These are phyloP conservation scores for Rhizopus stolonifer DNA, from an alignment of 371 early-diverging fungal genomes.

Conservation along the genomic window DNA sequence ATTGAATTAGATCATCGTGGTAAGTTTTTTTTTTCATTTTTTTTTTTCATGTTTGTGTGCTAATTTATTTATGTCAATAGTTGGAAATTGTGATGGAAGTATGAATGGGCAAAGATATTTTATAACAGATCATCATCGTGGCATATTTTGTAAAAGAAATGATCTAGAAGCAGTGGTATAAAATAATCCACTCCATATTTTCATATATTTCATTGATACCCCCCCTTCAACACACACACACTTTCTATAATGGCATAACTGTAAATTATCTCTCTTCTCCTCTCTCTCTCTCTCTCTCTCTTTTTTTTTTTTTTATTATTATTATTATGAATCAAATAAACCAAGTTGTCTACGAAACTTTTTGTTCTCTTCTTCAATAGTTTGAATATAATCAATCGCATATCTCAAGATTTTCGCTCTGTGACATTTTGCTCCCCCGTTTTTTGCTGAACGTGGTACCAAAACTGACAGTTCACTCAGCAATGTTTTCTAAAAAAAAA, in stretches of 20 bases:
- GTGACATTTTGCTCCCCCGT: slow-evolving; percentile 27
- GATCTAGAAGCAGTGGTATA: slow-evolving; percentile 27
- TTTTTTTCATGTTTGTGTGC: too few species aligned
- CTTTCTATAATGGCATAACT: too few species aligned
- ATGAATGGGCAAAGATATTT: slow-evolving; percentile 27
- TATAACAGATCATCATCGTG: slow-evolving; percentile 30
- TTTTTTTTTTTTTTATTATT: background rate
- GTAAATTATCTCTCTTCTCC: background rate
- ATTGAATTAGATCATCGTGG: slow-evolving; percentile 37
- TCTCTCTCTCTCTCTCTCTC: too few species aligned
- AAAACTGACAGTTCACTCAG: slow-evolving; percentile 21
- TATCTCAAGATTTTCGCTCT: slow-evolving; percentile 24
- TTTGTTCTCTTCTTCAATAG: slow-evolving; percentile 19
- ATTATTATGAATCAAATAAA: background rate
- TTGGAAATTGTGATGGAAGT: slow-evolving; percentile 33
- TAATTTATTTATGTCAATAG: too few species aligned
- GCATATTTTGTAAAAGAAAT: slow-evolving; percentile 24
- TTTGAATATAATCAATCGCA: slow-evolving; percentile 28
- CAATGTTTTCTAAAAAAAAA: slow-evolving; percentile 16
- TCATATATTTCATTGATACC: background rate
- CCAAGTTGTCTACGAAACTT: slow-evolving; percentile 20
- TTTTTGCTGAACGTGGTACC: slow-evolving; percentile 19
- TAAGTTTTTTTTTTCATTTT: slow-evolving; percentile 4
- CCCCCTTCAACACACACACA: too few species aligned
- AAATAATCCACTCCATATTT: too few species aligned